phyloP scores from a whole-genome alignment of 2,329 filamentous ascomycete genomes.

The Nothomitra cinnamomea region DNA sequence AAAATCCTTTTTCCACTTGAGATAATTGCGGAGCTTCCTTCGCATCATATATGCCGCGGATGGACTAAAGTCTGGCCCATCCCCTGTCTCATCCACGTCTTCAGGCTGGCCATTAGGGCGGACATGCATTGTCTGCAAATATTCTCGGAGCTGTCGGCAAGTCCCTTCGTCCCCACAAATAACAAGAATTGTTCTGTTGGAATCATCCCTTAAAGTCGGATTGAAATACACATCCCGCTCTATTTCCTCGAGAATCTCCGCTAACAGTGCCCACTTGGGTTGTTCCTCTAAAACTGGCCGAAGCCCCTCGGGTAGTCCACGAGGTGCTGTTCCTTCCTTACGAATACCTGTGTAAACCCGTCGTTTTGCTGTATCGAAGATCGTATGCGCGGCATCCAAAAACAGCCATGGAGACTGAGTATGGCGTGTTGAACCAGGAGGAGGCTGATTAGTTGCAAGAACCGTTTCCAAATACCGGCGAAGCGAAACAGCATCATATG shows the following conservation, averaged over 20 bases:
- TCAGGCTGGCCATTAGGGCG: conserved; percentile 33
- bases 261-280: conserved; percentile 79
- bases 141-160: conserved; percentile 77
- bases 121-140: conserved; percentile 77
- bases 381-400: conserved; percentile 81
- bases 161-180: conserved; percentile 87
- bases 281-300: conserved; percentile 79
- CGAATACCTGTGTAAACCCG: conserved; percentile 67
- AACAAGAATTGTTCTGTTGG: conserved; percentile 80
- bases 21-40: conserved; percentile 67
- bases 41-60: conserved; percentile 84
- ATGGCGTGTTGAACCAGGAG: conserved; percentile 71
- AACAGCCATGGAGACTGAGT: conserved; percentile 94
- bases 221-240: conserved; percentile 81
- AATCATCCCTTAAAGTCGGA: conserved; percentile 57
- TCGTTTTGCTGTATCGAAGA: conserved; percentile 78
- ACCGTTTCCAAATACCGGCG: conserved; percentile 90
- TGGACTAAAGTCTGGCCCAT: conserved; percentile 32
- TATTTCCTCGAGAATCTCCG: conserved; percentile 86
- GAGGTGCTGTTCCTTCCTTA: conserved; percentile 31
- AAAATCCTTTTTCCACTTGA: conserved; percentile 83
- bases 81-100: conserved; percentile 32
- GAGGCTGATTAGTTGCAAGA: conserved; percentile 73
- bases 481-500: conserved; percentile 80
- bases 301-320: conserved; percentile 40